Conservation (phyloP, 371 early-diverging fungal genomes). For the Mortierella sp. region DNA sequence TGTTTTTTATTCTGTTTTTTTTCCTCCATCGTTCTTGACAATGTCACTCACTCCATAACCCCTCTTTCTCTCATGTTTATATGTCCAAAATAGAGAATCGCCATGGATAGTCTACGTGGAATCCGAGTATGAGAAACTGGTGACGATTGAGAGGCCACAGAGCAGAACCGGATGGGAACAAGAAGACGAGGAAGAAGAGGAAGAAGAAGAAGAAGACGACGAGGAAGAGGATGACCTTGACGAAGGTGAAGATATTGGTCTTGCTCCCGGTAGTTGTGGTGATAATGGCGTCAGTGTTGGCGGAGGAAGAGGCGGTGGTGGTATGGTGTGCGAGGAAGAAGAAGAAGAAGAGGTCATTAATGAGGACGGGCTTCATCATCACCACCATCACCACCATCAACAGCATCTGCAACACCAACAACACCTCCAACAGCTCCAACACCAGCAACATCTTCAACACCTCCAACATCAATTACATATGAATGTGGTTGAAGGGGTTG, state of each 20-base stretch:
- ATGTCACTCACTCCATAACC: too few species aligned
- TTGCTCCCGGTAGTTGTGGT: too few species aligned
- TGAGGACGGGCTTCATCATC: slow-evolving; percentile 30
- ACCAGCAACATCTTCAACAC: slow-evolving; percentile 21
- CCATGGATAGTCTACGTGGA: slow-evolving; percentile 56
- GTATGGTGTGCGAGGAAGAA: slow-evolving; percentile 16
- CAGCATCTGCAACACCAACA: slow-evolving; percentile 12
- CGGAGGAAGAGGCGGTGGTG: neutral
- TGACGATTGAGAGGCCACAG: slow-evolving; percentile 51
- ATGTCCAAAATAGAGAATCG: slow-evolving; percentile 35
- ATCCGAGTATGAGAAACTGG: slow-evolving; percentile 52
- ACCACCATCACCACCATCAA: neutral
- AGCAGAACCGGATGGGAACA: slow-evolving; percentile 52
- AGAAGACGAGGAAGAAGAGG: slow-evolving; percentile 49
- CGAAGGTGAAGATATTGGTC: slow-evolving; percentile 3
- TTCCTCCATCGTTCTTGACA: neutral
- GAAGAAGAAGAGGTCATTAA: slow-evolving; percentile 48
- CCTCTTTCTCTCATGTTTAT: too few species aligned
- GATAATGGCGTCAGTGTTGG: neutral
- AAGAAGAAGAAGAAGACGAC: slow-evolving; percentile 28
- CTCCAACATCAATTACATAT: slow-evolving; percentile 10
- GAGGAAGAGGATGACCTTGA: slow-evolving; percentile 28
- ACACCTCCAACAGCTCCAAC: slow-evolving; percentile 1
- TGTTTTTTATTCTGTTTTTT: neutral
- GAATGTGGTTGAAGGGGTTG: slow-evolving; percentile 5